Evolutionary conservation across 345 rosid genomes (phyloP).

Genomic region (Syzygium aqueum): DNA sequence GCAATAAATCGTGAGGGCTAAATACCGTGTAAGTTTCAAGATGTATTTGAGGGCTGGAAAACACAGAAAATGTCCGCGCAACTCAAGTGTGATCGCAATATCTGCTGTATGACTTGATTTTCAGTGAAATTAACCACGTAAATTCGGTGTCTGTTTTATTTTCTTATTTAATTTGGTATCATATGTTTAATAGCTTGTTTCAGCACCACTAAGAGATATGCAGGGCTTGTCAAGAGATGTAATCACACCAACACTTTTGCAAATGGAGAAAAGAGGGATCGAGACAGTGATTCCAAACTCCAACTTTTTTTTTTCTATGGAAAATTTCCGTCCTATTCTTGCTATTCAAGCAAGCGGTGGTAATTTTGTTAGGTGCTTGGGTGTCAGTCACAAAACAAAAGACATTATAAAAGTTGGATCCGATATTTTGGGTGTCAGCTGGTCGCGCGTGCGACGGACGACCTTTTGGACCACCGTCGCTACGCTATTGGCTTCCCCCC

Average conservation of each 20-base stretch:
- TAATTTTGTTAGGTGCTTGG: background rate
- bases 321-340: background rate
- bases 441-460: background rate
- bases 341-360: background rate
- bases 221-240: background rate
- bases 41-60: background rate
- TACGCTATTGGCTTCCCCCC: background rate
- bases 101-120: background rate
- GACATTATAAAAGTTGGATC: slow-evolving; percentile 24
- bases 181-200: background rate
- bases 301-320: background rate
- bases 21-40: background rate
- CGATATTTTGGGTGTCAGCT: slow-evolving; percentile 15
- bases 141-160: accelerated
- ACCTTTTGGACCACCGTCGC: background rate
- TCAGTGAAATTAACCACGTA: background rate
- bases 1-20: background rate
- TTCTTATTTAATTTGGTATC: background rate
- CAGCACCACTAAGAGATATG: too few relatives aligned
- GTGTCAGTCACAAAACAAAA: background rate
- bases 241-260: too few relatives aligned
- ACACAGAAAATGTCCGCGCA: background rate
- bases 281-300: background rate
- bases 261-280: background rate
- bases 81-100: background rate